A percentile compares a stretch with the other conserved stretches of the same genome.
Evolutionary conservation across 2,329 filamentous ascomycete species (phyloP).

Genomic region (Cyclaneusma minus): DNA sequence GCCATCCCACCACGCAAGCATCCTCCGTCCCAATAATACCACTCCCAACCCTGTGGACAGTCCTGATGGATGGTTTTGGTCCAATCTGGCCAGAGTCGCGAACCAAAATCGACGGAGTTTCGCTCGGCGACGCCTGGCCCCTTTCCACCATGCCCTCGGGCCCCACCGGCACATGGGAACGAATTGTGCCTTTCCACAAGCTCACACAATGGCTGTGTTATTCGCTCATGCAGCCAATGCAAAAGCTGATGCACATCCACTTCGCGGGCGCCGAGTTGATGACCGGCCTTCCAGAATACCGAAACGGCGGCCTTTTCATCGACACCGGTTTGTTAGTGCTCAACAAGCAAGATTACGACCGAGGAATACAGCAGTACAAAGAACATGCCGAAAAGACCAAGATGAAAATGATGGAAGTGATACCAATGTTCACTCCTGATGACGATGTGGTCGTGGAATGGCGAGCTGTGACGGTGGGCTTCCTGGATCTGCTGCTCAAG

Average conservation of each 20-base stretch:
- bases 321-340: slow-evolving; percentile 69
- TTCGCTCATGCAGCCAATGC: slow-evolving; percentile 85
- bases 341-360: slow-evolving; percentile 51
- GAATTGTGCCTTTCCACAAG: slow-evolving; percentile 84
- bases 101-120: slow-evolving; percentile 72
- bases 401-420: slow-evolving; percentile 56
- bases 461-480: slow-evolving; percentile 60
- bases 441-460: slow-evolving; percentile 72
- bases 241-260: slow-evolving; percentile 61
- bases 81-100: slow-evolving; percentile 81
- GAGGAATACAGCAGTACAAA: slow-evolving; percentile 54
- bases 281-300: slow-evolving; percentile 81
- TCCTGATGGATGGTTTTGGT: slow-evolving; percentile 74
- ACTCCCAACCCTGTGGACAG: slow-evolving; percentile 77
- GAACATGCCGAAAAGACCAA: slow-evolving; percentile 59
- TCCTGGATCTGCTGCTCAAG: slow-evolving; percentile 53
- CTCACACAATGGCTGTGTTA: slow-evolving; percentile 91
- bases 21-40: slow-evolving; percentile 78
- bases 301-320: slow-evolving; percentile 79
- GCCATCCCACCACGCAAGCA: slow-evolving; percentile 77
- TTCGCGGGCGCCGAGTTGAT: slow-evolving; percentile 70
- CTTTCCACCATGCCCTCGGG: slow-evolving; percentile 60
- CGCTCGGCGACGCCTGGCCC: slow-evolving; percentile 89
- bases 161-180: slow-evolving; percentile 42
- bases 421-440: slow-evolving; percentile 55